Evolutionary conservation across 768 basidiomycete species (phyloP), one percentile per base, ranked within the genome.

Genomic region (Leccinum fibrillosum): DNA sequence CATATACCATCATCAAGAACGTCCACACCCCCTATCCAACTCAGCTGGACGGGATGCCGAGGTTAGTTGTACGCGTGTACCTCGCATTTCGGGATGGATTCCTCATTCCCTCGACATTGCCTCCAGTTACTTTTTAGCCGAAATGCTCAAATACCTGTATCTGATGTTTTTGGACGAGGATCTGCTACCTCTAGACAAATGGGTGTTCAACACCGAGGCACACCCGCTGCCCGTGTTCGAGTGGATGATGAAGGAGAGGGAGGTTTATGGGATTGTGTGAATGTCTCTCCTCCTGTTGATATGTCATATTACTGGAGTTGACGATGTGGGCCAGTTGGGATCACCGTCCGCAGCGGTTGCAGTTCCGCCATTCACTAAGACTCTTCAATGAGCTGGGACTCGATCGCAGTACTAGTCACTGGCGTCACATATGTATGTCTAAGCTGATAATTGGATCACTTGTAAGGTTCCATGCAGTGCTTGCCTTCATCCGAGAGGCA

Each of bases 141-240:
- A 83, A 64, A 84, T 82, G 60, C 74, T 90, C 57, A 89, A 89
- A 71, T 90, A 91, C 66, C 76, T 89, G 52, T 86, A 87, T 69
- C 75, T 91, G 21, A 71, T 89, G 70, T 92, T 90, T 68, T 74
- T 72, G 47, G 80, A 88, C 42, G 78, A 82, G 5, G 86, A 91
- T 59, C 79, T 75, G 4, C 61, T 90, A 13, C 76, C 81, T 0
- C 73, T 83, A 39, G 74, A 81, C 15, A 72, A 78, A 37, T 86
- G 80, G 79, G 84, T 86, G 4, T 84, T 84, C 56, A 86, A 83
- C 60, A 86, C 84, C 0, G 85, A 86, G 69, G 92, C 89, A 5
- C 92, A 92, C 66, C 83, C 90, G 9, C 74, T 92, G 9, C 89
- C 88, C n/a, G 78, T 90, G 44, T 86, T 90, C 65, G 65, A 77